Evolutionary conservation across 805 yeast species (phyloP).

Genomic region (Grigorovia jiainica): DNA sequence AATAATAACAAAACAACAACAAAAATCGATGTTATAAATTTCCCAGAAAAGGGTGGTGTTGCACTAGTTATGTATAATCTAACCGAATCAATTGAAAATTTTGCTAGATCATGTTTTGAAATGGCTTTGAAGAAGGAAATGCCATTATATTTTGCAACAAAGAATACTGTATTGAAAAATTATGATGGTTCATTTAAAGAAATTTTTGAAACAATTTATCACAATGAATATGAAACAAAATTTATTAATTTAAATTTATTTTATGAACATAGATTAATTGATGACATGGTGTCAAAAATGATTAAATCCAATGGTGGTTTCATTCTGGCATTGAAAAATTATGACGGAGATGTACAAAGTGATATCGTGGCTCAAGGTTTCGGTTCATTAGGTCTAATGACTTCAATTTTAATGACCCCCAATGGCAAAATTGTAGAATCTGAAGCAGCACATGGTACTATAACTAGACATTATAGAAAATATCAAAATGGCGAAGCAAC

Average conservation of each 20-base stretch:
- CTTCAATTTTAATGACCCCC: constrained; percentile 93
- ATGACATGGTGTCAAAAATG: constrained; percentile 99
- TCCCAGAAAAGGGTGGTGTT: constrained; percentile 51
- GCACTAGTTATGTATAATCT: constrained; percentile 95
- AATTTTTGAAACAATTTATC: constrained; percentile 76
- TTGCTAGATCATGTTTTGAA: constrained; percentile 89
- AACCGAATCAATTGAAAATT: constrained; percentile 78
- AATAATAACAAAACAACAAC: background rate
- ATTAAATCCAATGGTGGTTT: constrained; percentile 90
- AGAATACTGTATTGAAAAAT: constrained; percentile 87
- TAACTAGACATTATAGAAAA: constrained; percentile 92
- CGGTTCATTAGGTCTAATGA: constrained; percentile 94
- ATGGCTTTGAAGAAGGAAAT: constrained; percentile 70
- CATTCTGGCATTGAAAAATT: constrained; percentile 93
- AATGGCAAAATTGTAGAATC: constrained; percentile 93
- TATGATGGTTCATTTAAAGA: constrained; percentile 96
- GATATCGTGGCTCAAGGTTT: constrained; percentile 98
- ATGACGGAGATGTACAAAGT: constrained; percentile 95
- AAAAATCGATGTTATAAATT: constrained; percentile 31
- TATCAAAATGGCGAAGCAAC: constrained; percentile 96
- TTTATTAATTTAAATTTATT: constrained; percentile 75
- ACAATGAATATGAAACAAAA: constrained; percentile 50
- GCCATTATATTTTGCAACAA: constrained; percentile 81
- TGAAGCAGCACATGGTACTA: constrained; percentile 99
- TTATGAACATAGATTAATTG: constrained; percentile 94